phyloP scores from a whole-genome alignment of 176 grass and related monocot genomes.

The Carex pumila region DNA sequence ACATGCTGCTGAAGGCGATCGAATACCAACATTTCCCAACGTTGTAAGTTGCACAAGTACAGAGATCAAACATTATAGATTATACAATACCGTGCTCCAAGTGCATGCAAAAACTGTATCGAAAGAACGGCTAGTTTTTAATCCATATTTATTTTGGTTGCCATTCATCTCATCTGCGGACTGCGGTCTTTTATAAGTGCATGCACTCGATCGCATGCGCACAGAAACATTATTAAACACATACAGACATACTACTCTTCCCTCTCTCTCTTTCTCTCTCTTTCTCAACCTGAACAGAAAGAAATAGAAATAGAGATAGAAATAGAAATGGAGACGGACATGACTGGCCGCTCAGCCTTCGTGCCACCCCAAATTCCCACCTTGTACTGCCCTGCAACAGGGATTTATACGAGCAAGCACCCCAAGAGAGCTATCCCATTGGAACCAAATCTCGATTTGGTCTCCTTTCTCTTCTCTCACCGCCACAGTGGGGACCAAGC shows the following conservation, averaged over 20 bases:
- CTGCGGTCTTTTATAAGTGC: neutral
- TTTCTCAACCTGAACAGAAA: neutral
- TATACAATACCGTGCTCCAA: neutral
- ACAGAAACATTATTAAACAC: neutral
- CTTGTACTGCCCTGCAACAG: slow-evolving; percentile 52
- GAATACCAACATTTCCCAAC: neutral
- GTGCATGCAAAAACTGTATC: neutral
- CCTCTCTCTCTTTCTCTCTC: neutral
- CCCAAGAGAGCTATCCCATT: slow-evolving; percentile 29
- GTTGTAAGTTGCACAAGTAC: too few relatives aligned
- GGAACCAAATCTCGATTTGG: slow-evolving; percentile 48
- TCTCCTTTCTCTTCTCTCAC: slow-evolving; percentile 57
- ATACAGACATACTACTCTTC: neutral
- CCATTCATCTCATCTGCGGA: neutral
- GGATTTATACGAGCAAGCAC: slow-evolving; percentile 54
- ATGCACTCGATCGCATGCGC: neutral
- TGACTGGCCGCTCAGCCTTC: neutral
- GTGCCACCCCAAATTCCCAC: neutral
- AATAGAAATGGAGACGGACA: slow-evolving; percentile 6
- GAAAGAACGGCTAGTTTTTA: slow-evolving; percentile 16
- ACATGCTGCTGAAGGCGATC: too few relatives aligned
- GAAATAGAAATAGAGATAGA: too few relatives aligned
- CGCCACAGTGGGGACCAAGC: slow-evolving; percentile 23
- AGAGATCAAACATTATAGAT: neutral
- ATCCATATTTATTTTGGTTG: neutral